These are phyloP conservation scores for Ascochyta fabae DNA, from an alignment of 2,329 filamentous ascomycete species.

Conservation along the genomic window DNA sequence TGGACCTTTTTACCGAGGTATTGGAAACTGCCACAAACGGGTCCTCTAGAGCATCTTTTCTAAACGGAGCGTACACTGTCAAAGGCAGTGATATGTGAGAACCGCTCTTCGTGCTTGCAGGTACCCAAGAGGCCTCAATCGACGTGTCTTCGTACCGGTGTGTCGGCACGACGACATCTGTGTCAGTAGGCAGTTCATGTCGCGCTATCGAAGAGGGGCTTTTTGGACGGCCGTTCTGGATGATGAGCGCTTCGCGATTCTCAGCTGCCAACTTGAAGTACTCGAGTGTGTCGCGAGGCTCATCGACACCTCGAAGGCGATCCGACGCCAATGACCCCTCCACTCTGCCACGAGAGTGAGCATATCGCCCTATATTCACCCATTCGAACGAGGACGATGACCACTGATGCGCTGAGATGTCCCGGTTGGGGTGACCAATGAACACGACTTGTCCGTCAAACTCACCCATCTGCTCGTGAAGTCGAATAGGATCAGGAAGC, in stretches of 20 bases:
- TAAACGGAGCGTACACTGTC: background rate
- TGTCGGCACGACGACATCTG: background rate
- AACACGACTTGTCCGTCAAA: slow-evolving; percentile 54
- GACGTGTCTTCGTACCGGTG: background rate
- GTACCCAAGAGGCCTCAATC: background rate
- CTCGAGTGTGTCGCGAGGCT: slow-evolving; percentile 47
- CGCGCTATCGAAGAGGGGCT: background rate
- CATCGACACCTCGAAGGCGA: slow-evolving; percentile 46
- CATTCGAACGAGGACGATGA: slow-evolving; percentile 49
- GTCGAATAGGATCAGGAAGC: slow-evolving; percentile 51
- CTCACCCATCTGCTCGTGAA: slow-evolving; percentile 39
- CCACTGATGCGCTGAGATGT: slow-evolving; percentile 58
- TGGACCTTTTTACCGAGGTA: background rate
- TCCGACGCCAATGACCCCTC: slow-evolving; percentile 54
- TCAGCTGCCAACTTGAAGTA: slow-evolving; percentile 54
- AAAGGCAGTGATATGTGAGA: background rate
- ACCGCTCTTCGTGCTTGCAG: background rate
- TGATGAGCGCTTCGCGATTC: slow-evolving; percentile 38
- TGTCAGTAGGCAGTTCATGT: background rate
- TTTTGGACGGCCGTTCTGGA: slow-evolving; percentile 18
- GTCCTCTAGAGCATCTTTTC: slow-evolving; percentile 26
- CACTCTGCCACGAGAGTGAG: slow-evolving; percentile 49
- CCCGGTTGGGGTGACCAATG: slow-evolving; percentile 56
- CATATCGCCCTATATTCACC: slow-evolving; percentile 55
- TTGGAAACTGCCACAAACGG: slow-evolving; percentile 31